Percentiles rank a stretch among this genome's conserved stretches.
phyloP scores from a whole-genome alignment of 768 basidiomycete genomes.

The Pulveroboletus sp. region DNA sequence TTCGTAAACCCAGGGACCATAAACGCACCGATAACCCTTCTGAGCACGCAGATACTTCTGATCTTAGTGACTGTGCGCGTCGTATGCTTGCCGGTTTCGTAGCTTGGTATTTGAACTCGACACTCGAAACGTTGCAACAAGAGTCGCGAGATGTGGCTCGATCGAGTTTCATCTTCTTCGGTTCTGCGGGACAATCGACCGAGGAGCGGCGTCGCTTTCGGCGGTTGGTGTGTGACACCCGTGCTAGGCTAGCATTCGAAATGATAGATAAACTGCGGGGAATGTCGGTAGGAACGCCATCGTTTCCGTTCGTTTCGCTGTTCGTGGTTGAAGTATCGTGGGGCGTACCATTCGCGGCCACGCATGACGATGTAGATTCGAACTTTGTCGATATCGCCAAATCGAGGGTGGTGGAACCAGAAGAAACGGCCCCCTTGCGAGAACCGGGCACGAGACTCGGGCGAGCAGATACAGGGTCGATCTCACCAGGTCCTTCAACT shows the following conservation, averaged over 20 bases:
- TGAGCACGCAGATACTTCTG: conserved; percentile 20
- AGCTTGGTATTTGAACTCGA: conserved; percentile 18
- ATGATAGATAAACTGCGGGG: background rate
- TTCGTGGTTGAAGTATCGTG: background rate
- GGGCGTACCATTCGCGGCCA: background rate
- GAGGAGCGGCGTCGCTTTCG: conserved; percentile 18
- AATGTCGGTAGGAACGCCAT: background rate
- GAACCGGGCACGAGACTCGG: background rate
- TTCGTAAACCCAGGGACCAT: background rate
- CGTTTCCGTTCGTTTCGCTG: background rate
- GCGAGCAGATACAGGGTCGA: background rate
- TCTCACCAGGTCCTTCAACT: background rate
- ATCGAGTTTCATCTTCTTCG: conserved; percentile 20
- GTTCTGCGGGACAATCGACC: background rate
- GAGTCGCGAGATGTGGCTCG: background rate
- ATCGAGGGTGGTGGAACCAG: background rate
- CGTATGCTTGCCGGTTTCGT: conserved; percentile 38
- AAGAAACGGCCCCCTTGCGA: background rate
- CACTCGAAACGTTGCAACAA: background rate
- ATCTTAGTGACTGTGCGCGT: conserved; percentile 36
- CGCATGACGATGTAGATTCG: background rate
- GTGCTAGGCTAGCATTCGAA: background rate
- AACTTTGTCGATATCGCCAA: background rate
- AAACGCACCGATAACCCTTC: conserved; percentile 7
- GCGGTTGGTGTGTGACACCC: background rate